Percentiles rank a stretch among this genome's conserved stretches.
Conservation (phyloP, 2,329 filamentous ascomycete genomes). For the Orbilia quercus region DNA sequence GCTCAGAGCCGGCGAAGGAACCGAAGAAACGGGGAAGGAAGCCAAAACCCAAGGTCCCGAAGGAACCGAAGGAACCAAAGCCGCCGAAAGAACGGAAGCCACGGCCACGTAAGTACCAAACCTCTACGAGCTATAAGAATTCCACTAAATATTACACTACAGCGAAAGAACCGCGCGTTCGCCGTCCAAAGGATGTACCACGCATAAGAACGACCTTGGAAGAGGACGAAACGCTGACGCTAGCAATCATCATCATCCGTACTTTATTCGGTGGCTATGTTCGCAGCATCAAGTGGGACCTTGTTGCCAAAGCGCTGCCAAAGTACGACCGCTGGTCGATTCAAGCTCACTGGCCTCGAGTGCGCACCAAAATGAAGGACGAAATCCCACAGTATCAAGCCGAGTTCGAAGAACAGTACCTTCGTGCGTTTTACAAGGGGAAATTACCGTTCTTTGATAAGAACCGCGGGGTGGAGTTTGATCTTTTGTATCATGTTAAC, state of each 20-base stretch:
- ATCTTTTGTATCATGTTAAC: slow-evolving; percentile 41
- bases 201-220: slow-evolving; percentile 49
- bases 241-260: slow-evolving; percentile 53
- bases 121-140: background rate
- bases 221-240: slow-evolving; percentile 53
- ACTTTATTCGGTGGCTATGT: slow-evolving; percentile 53
- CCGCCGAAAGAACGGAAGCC: slow-evolving; percentile 24
- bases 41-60: background rate
- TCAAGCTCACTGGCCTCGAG: slow-evolving; percentile 47
- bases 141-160: slow-evolving; percentile 8
- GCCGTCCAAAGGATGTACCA: slow-evolving; percentile 51
- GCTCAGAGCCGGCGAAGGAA: background rate
- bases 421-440: slow-evolving; percentile 44
- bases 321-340: slow-evolving; percentile 46
- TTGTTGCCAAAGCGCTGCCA: slow-evolving; percentile 45
- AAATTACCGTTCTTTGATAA: slow-evolving; percentile 51
- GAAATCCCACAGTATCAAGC: slow-evolving; percentile 53
- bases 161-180: slow-evolving; percentile 24
- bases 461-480: slow-evolving; percentile 37
- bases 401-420: slow-evolving; percentile 53
- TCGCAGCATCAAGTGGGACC: slow-evolving; percentile 53
- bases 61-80: slow-evolving; percentile 20
- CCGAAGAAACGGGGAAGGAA: slow-evolving; percentile 45
- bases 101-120: slow-evolving; percentile 21
- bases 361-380: slow-evolving; percentile 51